A percentile compares a stretch with the other conserved stretches of the same genome.
Evolutionary conservation across 257 asterid genomes (phyloP).

Genomic region (Scutellaria baicalensis): DNA sequence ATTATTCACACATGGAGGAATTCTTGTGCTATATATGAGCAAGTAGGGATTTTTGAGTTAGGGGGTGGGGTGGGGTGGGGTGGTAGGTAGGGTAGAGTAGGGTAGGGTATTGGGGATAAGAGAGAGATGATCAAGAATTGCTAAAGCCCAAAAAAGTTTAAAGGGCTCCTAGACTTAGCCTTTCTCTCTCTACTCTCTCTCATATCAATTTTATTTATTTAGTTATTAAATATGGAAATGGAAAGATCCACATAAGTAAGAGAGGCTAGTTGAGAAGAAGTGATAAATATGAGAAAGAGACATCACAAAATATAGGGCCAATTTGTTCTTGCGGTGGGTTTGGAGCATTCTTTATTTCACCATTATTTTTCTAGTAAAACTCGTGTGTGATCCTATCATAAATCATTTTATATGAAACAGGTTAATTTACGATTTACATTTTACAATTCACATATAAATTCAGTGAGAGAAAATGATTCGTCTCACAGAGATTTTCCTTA

Average conservation of each 20-base stretch:
- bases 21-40: neutral
- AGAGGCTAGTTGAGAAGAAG: conserved; percentile 53
- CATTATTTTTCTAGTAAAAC: conserved; percentile 24
- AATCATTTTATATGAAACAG: too few relatives aligned
- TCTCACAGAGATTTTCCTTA: too few relatives aligned
- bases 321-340: conserved; percentile 61
- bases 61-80: neutral
- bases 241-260: conserved; percentile 50
- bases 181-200: conserved; percentile 1
- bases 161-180: neutral
- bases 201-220: too few relatives aligned
- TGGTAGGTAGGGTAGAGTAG: neutral
- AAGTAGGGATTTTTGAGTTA: neutral
- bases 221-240: neutral
- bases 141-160: neutral
- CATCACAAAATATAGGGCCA: conserved; percentile 38
- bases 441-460: too few relatives aligned
- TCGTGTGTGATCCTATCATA: too few relatives aligned
- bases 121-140: conserved; percentile 9
- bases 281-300: conserved; percentile 51
- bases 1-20: neutral
- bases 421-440: too few relatives aligned
- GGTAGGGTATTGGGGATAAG: conserved; percentile 1
- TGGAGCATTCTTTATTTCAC: conserved; percentile 54
- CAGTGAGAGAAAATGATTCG: too few relatives aligned